Conservation (phyloP, 2,329 filamentous ascomycete genomes). For the Orbilia blumenaviensis region DNA sequence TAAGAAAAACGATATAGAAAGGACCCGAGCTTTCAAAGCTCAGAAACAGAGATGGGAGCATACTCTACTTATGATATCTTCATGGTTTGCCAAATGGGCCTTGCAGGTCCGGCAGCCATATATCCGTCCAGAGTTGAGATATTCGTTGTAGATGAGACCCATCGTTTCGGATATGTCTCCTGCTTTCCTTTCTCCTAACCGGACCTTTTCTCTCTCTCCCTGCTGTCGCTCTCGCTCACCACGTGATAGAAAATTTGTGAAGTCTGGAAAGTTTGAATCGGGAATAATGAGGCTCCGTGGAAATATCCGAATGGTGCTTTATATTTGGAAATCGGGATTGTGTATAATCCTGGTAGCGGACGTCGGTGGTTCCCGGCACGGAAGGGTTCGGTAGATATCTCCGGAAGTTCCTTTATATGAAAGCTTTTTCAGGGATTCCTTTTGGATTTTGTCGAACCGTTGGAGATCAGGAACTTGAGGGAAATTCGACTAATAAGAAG, state of each 20-base stretch:
- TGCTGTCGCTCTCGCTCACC: neutral
- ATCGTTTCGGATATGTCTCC: conserved; percentile 64
- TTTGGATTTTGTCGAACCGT: neutral
- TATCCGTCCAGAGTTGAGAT: conserved; percentile 84
- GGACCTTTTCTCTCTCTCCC: neutral
- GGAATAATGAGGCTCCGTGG: neutral
- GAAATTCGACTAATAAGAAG: too few species aligned
- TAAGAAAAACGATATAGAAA: neutral
- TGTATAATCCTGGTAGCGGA: neutral
- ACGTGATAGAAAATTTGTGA: neutral
- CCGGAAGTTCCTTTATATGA: conserved; percentile 16
- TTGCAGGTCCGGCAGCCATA: conserved; percentile 96
- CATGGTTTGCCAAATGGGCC: conserved; percentile 91
- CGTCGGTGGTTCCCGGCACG: conserved; percentile 18
- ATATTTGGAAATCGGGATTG: conserved; percentile 3
- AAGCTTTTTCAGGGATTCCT: neutral
- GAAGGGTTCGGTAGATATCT: conserved; percentile 1
- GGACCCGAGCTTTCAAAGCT: neutral
- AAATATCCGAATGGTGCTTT: neutral
- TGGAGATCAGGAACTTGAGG: too few species aligned
- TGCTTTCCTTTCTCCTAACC: conserved; percentile 5
- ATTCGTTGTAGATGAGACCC: conserved; percentile 91
- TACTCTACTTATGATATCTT: conserved; percentile 94
- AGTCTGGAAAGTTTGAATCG: neutral
- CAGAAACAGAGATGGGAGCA: conserved; percentile 60